Evolutionary conservation across 2,329 filamentous ascomycete genomes (phyloP).

Genomic region (Lachnellula occidentalis): DNA sequence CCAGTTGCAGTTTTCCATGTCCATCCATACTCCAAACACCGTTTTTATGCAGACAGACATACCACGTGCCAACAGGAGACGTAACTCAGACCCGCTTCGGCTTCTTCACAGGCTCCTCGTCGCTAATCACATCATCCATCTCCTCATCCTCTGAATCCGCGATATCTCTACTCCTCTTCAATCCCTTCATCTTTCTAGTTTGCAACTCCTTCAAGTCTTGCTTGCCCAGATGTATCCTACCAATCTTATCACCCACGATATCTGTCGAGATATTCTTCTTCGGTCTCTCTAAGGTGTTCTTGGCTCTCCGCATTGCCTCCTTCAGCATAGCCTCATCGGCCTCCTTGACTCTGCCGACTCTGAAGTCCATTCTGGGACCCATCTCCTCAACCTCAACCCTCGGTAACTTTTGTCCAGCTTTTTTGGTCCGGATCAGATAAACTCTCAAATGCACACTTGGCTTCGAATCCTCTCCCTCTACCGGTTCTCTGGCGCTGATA

Average conservation of each 20-base stretch:
- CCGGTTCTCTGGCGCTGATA: constrained; percentile 66
- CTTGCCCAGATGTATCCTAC: constrained; percentile 83
- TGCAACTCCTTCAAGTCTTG: constrained; percentile 85
- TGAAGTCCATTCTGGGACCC: constrained; percentile 88
- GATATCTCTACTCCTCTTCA: constrained; percentile 74
- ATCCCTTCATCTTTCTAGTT: constrained; percentile 98
- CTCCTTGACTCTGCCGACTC: constrained; percentile 73
- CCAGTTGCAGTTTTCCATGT: constrained; percentile 2
- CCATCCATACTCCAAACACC: constrained; percentile 22
- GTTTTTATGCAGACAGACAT: constrained; percentile 14
- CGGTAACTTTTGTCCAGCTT: constrained; percentile 79
- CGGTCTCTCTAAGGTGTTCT: constrained; percentile 65
- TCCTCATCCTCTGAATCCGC: constrained; percentile 49
- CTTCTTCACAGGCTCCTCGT: constrained; percentile 28
- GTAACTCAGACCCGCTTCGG: constrained; percentile 21
- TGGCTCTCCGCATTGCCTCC: constrained; percentile 83
- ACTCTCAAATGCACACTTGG: constrained; percentile 64
- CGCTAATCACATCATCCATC: constrained; percentile 40
- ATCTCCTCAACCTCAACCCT: constrained; percentile 93
- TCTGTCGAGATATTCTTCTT: constrained; percentile 98
- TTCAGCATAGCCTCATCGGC: constrained; percentile 77
- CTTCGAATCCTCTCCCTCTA: constrained; percentile 42
- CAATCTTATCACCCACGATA: constrained; percentile 91
- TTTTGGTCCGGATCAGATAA: constrained; percentile 82
- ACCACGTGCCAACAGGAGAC: not conserved